Evolutionary conservation across 345 rosid genomes (phyloP).

Genomic region (Psidium guajava): DNA sequence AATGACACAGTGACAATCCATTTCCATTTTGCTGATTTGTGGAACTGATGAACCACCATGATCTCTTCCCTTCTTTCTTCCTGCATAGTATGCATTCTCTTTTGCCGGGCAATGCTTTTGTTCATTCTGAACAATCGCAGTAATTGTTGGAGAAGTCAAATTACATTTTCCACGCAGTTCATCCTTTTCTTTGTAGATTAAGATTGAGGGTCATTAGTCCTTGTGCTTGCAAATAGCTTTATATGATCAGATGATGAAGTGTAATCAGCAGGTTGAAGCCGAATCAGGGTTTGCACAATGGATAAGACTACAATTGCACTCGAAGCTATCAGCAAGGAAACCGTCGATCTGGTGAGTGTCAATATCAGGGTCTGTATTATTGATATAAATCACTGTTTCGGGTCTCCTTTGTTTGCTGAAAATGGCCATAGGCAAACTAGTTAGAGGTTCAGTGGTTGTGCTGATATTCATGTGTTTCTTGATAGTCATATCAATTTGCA

Average conservation of each 20-base stretch:
- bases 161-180: not conserved
- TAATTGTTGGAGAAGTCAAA: not conserved
- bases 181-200: not conserved
- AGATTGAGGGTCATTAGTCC: not conserved
- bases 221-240: not conserved
- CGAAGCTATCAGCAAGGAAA: slow-evolving; percentile 69
- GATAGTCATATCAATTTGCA: not conserved
- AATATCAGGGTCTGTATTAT: not conserved
- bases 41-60: not conserved
- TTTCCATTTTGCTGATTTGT: not conserved
- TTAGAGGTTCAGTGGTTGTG: not conserved
- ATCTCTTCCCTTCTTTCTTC: not conserved
- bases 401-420: not conserved
- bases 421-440: not conserved
- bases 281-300: slow-evolving; percentile 7
- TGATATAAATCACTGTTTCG: not conserved
- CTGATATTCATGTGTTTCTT: not conserved
- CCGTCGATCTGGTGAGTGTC: slow-evolving; percentile 50
- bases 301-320: slow-evolving; percentile 34
- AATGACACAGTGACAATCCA: not conserved
- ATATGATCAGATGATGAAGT: not conserved
- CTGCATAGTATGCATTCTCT: not conserved
- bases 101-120: not conserved
- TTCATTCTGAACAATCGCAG: not conserved
- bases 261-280: not conserved